Evolutionary conservation across 2,329 filamentous ascomycete genomes (phyloP).

Genomic region (Cladosporium sp.): DNA sequence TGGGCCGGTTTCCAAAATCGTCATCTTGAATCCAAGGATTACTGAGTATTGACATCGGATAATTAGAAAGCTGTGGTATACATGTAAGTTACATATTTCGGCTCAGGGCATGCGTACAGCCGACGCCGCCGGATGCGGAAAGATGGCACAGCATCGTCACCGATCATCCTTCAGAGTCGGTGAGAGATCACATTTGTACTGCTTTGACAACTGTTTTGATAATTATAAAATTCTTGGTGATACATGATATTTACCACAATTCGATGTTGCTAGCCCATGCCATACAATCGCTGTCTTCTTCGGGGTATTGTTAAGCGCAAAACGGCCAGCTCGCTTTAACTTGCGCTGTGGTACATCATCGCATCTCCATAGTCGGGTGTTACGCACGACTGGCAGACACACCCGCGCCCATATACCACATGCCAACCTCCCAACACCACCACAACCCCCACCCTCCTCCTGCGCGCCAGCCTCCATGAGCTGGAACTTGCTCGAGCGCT

Average conservation of each 20-base stretch:
- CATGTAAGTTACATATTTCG: background rate
- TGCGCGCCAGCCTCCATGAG: constrained; percentile 36
- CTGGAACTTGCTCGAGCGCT: constrained; percentile 86
- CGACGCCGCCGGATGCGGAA: constrained; percentile 13
- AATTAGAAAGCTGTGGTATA: too few species aligned
- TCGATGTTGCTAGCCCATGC: background rate
- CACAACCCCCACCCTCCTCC: background rate
- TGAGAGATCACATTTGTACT: background rate
- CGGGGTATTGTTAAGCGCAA: background rate
- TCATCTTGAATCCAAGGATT: too few species aligned
- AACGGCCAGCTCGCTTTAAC: background rate
- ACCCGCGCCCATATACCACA: background rate
- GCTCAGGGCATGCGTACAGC: background rate
- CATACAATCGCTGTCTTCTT: background rate
- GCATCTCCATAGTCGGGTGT: constrained; percentile 9
- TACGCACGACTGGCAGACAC: background rate
- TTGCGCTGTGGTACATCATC: constrained; percentile 6
- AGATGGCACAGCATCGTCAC: constrained; percentile 1
- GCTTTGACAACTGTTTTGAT: background rate
- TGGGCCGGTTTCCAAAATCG: too few species aligned
- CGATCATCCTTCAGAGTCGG: constrained; percentile 2
- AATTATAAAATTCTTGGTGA: background rate
- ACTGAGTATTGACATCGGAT: too few species aligned
- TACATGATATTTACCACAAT: too few species aligned
- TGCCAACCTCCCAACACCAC: constrained; percentile 2